Evolutionary conservation across 306 rosid genomes (phyloP).

Genomic region (Alnus rubra): DNA sequence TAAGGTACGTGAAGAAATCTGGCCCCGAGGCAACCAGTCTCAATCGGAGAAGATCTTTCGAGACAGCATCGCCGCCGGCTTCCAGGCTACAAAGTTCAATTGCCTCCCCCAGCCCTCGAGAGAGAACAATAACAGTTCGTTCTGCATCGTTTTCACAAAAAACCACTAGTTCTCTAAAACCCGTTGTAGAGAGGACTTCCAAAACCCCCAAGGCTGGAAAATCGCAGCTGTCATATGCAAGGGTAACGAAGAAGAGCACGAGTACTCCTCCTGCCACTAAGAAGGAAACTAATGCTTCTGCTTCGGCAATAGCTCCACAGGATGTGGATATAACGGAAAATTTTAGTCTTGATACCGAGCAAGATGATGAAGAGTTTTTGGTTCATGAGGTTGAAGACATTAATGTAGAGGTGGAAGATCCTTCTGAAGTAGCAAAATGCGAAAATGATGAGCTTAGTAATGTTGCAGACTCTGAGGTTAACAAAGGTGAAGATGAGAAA

Average conservation of each 20-base stretch:
- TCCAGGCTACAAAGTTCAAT: conserved; percentile 47
- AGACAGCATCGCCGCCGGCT: conserved; percentile 60
- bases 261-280: conserved; percentile 8
- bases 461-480: conserved; percentile 17
- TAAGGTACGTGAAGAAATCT: conserved; percentile 32
- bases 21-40: conserved; percentile 33
- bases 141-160: conserved; percentile 25
- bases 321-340: background rate
- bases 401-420: conserved; percentile 14
- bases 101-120: conserved; percentile 56
- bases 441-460: conserved; percentile 2
- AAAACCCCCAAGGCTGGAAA: conserved; percentile 33
- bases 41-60: conserved; percentile 83
- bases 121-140: conserved; percentile 25
- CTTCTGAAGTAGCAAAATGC: conserved; percentile 2
- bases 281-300: conserved; percentile 30
- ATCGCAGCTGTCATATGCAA: conserved; percentile 8
- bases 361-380: conserved; percentile 28
- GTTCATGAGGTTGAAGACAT: conserved; percentile 19
- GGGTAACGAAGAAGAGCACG: conserved; percentile 33
- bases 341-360: conserved; percentile 18
- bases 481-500: conserved; percentile 20
- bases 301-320: conserved; percentile 24
- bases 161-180: conserved; percentile 6
- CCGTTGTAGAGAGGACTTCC: conserved; percentile 20